phyloP scores from a whole-genome alignment of 2,329 filamentous ascomycete species.

The Claviceps sp. region DNA sequence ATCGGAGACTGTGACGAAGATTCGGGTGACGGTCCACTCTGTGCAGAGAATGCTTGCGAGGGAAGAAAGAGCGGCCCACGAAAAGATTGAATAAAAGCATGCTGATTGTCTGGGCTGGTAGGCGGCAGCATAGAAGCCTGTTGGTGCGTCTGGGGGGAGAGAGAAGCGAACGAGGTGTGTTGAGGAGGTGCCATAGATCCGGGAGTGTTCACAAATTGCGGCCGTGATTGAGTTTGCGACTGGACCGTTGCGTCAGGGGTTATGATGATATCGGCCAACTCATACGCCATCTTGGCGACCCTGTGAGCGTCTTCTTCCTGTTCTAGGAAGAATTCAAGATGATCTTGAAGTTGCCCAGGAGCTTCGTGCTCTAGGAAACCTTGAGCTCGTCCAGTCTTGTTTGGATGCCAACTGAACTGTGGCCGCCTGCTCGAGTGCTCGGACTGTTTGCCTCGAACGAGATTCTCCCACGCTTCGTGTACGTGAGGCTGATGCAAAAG shows the following conservation, averaged over 20 bases:
- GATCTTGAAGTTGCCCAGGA: conserved; percentile 48
- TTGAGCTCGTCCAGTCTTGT: conserved; percentile 41
- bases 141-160: conserved; percentile 20
- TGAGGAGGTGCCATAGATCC: conserved; percentile 14
- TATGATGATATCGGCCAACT: conserved; percentile 36
- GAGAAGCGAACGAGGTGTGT: conserved; percentile 19
- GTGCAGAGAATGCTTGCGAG: conserved; percentile 16
- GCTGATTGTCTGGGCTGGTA: conserved; percentile 11
- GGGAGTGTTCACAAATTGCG: conserved; percentile 15
- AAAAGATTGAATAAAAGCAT: conserved; percentile 17
- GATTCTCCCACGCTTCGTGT: conserved; percentile 45
- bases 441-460: conserved; percentile 39
- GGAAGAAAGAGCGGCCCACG: conserved; percentile 20
- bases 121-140: conserved; percentile 13
- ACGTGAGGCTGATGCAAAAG: conserved; percentile 53
- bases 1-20: conserved; percentile 20
- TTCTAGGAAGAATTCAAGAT: conserved; percentile 51
- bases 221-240: conserved; percentile 3
- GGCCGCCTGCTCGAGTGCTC: conserved; percentile 41
- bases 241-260: conserved; percentile 16
- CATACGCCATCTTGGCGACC: conserved; percentile 45
- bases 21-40: conserved; percentile 18
- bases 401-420: conserved; percentile 48
- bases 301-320: conserved; percentile 41
- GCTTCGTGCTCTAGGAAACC: conserved; percentile 49